Conservation (phyloP, 2,329 filamentous ascomycete species). For the Aureobasidium sp. region DNA sequence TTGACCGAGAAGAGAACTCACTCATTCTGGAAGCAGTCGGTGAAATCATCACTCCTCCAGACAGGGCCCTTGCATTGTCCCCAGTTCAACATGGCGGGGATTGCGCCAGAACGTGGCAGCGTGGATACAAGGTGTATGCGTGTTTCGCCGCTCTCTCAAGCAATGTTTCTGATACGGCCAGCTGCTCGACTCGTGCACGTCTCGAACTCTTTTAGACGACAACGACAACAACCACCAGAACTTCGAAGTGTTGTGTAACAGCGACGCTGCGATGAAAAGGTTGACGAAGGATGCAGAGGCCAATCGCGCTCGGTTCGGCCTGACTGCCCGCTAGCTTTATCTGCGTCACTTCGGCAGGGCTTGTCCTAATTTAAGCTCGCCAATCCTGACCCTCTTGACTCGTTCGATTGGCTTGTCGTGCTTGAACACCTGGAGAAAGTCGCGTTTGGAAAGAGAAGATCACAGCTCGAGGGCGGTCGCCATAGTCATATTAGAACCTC, state of each 20-base stretch:
- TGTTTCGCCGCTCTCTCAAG: constrained; percentile 2
- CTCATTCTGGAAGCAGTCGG: constrained; percentile 57
- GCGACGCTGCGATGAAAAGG: constrained; percentile 5
- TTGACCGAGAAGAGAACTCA: constrained; percentile 35
- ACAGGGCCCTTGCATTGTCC: constrained; percentile 48
- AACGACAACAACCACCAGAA: constrained; percentile 8
- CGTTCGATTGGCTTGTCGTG: neutral
- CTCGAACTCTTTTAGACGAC: neutral
- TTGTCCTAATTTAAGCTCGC: constrained; percentile 3
- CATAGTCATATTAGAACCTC: neutral
- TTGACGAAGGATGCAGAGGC: constrained; percentile 4
- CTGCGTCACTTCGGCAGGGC: constrained; percentile 8
- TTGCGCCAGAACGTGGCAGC: constrained; percentile 16
- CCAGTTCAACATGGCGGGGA: constrained; percentile 35
- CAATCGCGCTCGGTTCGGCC: constrained; percentile 1
- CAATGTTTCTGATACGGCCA: neutral
- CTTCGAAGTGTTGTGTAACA: constrained; percentile 2
- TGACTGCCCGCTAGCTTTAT: neutral
- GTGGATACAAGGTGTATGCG: neutral
- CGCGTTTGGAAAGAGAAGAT: neutral
- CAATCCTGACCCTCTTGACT: neutral
- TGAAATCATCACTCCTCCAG: constrained; percentile 56
- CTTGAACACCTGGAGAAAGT: neutral
- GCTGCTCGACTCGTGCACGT: constrained; percentile 1
- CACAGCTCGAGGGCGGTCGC: neutral